phyloP scores from a whole-genome alignment of 139 green algal genomes.

The Coccomyxa sp. region DNA sequence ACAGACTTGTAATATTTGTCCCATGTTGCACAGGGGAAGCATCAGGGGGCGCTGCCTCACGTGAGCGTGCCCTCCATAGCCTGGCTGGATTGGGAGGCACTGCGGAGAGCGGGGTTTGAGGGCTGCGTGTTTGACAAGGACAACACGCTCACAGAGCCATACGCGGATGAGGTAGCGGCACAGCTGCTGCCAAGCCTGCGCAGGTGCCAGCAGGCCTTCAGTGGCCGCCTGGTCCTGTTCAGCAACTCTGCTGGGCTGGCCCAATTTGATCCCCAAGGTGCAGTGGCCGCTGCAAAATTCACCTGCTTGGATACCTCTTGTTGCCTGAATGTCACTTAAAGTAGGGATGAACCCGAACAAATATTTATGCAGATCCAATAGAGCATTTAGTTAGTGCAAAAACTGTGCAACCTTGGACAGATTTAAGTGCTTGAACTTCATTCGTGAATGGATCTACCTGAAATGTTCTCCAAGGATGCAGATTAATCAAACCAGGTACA shows the following conservation, averaged over 20 bases:
- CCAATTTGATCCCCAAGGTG: constrained; percentile 87
- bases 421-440: no score
- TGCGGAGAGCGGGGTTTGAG: constrained; percentile 69
- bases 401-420: no score
- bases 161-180: constrained; percentile 45
- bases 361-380: not conserved
- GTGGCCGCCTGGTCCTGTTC: constrained; percentile 65
- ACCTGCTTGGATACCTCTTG: no score
- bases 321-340: not conserved
- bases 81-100: constrained; percentile 62
- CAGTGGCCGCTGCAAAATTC: not conserved
- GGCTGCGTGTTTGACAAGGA: constrained; percentile 93
- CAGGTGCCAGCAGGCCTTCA: constrained; percentile 56
- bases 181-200: constrained; percentile 30
- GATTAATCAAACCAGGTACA: not conserved
- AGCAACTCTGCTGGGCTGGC: constrained; percentile 89
- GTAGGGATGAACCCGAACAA: not conserved
- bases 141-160: constrained; percentile 90
- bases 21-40: constrained; percentile 41
- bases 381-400: no score
- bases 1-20: not conserved
- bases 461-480: no score
- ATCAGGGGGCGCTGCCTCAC: constrained; percentile 64
- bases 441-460: no score
- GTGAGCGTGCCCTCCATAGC: constrained; percentile 59